Percentiles rank a stretch among this genome's conserved stretches.
Conservation (phyloP, 257 asterid species). For the Solanum gracilifrons region DNA sequence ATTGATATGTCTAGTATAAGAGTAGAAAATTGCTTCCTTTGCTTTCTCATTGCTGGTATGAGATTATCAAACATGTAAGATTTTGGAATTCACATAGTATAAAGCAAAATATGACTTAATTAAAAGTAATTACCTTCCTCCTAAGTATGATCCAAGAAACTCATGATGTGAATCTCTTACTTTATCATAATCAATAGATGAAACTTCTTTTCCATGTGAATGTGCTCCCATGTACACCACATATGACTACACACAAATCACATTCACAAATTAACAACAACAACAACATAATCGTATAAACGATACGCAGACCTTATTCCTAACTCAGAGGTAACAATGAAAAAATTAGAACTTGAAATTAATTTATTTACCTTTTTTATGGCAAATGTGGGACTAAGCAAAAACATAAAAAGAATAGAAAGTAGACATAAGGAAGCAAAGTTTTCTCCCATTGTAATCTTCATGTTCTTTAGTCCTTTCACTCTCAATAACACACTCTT, state of each 20-base stretch:
- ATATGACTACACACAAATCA: constrained; percentile 37
- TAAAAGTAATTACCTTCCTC: constrained; percentile 49
- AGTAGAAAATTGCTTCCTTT: constrained; percentile 62
- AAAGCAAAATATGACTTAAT: background rate
- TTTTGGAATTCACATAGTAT: background rate
- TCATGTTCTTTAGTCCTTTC: constrained; percentile 2
- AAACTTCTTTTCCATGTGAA: constrained; percentile 41
- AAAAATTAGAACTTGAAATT: background rate
- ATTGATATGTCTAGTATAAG: constrained; percentile 76
- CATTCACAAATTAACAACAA: background rate
- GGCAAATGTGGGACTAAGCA: constrained; percentile 60
- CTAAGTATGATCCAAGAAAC: constrained; percentile 79
- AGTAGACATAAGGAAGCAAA: constrained; percentile 31
- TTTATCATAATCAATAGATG: constrained; percentile 42
- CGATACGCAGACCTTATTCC: background rate
- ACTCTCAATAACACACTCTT: background rate
- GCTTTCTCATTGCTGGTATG: constrained; percentile 47
- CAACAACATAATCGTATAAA: background rate
- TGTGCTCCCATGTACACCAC: constrained; percentile 95
- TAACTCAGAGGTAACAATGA: background rate
- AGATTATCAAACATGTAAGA: background rate
- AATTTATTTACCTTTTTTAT: constrained; percentile 43
- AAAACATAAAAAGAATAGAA: constrained; percentile 32
- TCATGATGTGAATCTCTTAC: constrained; percentile 59
- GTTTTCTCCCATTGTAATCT: constrained; percentile 42